Base-by-base conservation (phyloP, 192 early-diverging fungal species). In the Radiomyces spectabilis region DNA sequence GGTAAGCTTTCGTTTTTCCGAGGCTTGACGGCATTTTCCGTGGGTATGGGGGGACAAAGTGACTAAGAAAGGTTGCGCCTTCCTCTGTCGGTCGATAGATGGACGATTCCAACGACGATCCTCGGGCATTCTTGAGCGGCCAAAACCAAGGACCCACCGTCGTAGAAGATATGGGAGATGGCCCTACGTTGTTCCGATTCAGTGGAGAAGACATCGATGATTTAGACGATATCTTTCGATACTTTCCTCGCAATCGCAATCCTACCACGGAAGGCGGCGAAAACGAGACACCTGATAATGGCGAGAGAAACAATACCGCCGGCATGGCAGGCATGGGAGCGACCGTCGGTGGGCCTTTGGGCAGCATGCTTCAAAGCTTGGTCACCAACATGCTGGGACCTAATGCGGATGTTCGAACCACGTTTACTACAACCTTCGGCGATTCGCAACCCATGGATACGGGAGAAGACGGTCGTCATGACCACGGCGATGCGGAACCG, bases 1-100 rank as follows among this genome's bases (percentile, higher is more conserved):
- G 74, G 85, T 88, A 73, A 55, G 61, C 4, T 9, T 22, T 35
- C 24, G 8, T 44, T 44, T 44, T 22, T 44, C 5, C 18, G n/a
- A n/a, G n/a, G n/a, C n/a, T n/a, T n/a, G n/a, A n/a, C 42, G 10
- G 0, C 29, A 48, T 48, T 48, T 22, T 2, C 4, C 29, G 22
- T 47, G n/a, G n/a, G n/a, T n/a, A n/a, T n/a, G n/a, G n/a, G n/a
- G n/a, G n/a, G n/a, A n/a, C n/a, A n/a, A n/a, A n/a, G n/a, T n/a
- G n/a, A n/a, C n/a, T n/a, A n/a, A n/a, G n/a, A n/a, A n/a, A n/a
- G n/a, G n/a, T n/a, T n/a, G n/a, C n/a, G n/a, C n/a, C n/a, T 39
- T 33, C 18, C 15, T 26, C 6, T 26, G 30, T 33, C 29, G 25
- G 48, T 33, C 25, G 8, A 34, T 21, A 38, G 51, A 25, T 52